Percentiles rank a stretch among this genome's conserved stretches.
These are phyloP conservation scores for Cryptococcus hybrid DNA, from an alignment of 1,284 basidiomycete genomes.

Conservation along the genomic window DNA sequence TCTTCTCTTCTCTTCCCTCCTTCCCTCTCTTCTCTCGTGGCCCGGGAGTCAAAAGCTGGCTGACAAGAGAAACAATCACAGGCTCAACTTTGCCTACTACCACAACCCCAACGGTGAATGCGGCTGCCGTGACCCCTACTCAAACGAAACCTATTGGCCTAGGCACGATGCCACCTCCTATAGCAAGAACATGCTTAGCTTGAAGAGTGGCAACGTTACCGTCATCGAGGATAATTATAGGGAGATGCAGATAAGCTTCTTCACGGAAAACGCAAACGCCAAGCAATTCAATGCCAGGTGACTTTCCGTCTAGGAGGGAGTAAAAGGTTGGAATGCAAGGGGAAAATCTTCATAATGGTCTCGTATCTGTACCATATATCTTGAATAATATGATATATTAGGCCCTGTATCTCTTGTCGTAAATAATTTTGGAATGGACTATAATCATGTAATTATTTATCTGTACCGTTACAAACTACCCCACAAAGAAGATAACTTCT, in stretches of 20 bases:
- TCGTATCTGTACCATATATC: too few relatives aligned
- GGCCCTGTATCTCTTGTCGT: too few relatives aligned
- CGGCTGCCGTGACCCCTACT: background rate
- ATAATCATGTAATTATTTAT: too few relatives aligned
- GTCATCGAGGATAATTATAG: slow-evolving; percentile 42
- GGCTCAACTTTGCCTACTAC: slow-evolving; percentile 47
- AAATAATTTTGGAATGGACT: too few relatives aligned
- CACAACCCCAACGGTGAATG: slow-evolving; percentile 35
- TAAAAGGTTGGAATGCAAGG: too few relatives aligned
- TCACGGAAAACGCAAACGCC: slow-evolving; percentile 25
- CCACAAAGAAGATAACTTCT: too few relatives aligned
- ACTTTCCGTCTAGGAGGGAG: too few relatives aligned
- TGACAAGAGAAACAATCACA: slow-evolving; percentile 1
- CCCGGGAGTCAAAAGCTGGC: background rate
- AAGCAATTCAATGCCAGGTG: slow-evolving; percentile 22
- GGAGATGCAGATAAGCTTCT: slow-evolving; percentile 32
- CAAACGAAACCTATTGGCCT: slow-evolving; percentile 33
- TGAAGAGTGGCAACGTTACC: slow-evolving; percentile 26
- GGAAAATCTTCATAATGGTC: too few relatives aligned
- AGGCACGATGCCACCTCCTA: slow-evolving; percentile 14
- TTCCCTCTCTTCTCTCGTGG: background rate
- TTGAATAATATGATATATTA: too few relatives aligned
- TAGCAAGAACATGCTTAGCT: slow-evolving; percentile 30
- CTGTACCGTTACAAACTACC: too few relatives aligned
- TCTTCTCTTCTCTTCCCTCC: too few relatives aligned